phyloP scores from a whole-genome alignment of 345 rosid species.

The Kernera saxatilis region DNA sequence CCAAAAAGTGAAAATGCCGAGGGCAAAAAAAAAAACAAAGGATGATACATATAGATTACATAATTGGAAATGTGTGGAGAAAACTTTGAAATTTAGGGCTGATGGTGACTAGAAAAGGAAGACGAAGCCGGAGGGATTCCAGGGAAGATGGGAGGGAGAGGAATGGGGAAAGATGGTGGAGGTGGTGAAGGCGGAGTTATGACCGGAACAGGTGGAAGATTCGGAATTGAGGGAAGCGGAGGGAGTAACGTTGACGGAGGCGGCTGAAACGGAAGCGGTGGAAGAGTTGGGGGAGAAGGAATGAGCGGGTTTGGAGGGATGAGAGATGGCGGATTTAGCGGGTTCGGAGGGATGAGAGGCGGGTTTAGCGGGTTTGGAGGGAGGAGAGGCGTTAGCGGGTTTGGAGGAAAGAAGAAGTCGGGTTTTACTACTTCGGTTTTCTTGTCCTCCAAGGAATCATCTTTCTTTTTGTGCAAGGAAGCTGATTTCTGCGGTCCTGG shows the following conservation, averaged over 20 bases:
- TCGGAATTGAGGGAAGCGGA: slow-evolving; percentile 29
- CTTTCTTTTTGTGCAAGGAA: slow-evolving; percentile 18
- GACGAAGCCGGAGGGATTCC: slow-evolving; percentile 43
- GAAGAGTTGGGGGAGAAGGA: slow-evolving; percentile 50
- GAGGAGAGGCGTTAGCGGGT: slow-evolving; percentile 8
- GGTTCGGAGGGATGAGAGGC: slow-evolving; percentile 29
- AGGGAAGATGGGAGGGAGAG: slow-evolving; percentile 28
- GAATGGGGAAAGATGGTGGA: slow-evolving; percentile 5
- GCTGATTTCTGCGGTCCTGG: background rate
- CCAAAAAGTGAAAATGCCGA: slow-evolving; percentile 3
- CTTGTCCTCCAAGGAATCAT: slow-evolving; percentile 1
- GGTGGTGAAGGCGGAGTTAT: slow-evolving; percentile 37
- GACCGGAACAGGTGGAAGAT: slow-evolving; percentile 19
- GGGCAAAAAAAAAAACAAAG: background rate
- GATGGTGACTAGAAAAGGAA: slow-evolving; percentile 23
- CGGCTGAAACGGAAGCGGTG: slow-evolving; percentile 39
- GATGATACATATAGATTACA: slow-evolving; percentile 15
- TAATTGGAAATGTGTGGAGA: background rate
- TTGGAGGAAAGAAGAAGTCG: slow-evolving; percentile 21
- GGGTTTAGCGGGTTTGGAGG: slow-evolving; percentile 34
- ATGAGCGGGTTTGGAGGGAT: slow-evolving; percentile 24
- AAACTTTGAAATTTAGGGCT: background rate
- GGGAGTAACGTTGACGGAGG: slow-evolving; percentile 32
- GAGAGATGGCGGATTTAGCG: slow-evolving; percentile 24
- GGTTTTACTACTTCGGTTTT: slow-evolving; percentile 13